Evolutionary conservation across 169 alveolate genomes (phyloP).

Genomic region (Eimeria maxima): DNA sequence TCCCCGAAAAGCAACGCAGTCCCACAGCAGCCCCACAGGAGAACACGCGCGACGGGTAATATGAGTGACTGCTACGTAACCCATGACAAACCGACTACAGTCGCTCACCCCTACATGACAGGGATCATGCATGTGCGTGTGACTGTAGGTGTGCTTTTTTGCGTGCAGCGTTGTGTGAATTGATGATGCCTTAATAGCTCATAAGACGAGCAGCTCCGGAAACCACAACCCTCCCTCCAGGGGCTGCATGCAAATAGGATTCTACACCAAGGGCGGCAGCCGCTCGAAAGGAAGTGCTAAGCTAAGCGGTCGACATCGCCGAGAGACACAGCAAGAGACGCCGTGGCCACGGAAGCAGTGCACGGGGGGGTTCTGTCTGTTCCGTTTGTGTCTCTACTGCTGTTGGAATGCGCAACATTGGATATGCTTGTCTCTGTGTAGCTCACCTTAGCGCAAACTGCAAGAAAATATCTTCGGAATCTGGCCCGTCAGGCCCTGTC

Average conservation of each 20-base stretch:
- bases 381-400: not conserved
- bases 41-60: not conserved
- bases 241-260: not conserved
- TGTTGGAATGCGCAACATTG: not conserved
- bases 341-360: not conserved
- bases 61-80: not conserved
- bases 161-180: not conserved
- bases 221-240: not conserved
- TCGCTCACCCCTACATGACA: not conserved
- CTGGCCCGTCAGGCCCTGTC: not conserved
- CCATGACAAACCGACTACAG: not conserved
- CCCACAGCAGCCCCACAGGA: not conserved
- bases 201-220: not conserved
- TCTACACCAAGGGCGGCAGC: not conserved
- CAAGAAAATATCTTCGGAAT: not conserved
- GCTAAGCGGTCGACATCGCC: not conserved
- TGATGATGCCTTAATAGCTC: not conserved
- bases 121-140: not conserved
- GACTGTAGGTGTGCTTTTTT: not conserved
- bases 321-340: not conserved
- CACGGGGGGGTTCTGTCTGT: not conserved
- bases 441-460: constrained; percentile 21
- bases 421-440: not conserved
- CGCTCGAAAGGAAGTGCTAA: not conserved
- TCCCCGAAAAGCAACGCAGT: not conserved